phyloP scores from a whole-genome alignment of 1,284 basidiomycete species.

The Leccinum olivaceoglutinosum region DNA sequence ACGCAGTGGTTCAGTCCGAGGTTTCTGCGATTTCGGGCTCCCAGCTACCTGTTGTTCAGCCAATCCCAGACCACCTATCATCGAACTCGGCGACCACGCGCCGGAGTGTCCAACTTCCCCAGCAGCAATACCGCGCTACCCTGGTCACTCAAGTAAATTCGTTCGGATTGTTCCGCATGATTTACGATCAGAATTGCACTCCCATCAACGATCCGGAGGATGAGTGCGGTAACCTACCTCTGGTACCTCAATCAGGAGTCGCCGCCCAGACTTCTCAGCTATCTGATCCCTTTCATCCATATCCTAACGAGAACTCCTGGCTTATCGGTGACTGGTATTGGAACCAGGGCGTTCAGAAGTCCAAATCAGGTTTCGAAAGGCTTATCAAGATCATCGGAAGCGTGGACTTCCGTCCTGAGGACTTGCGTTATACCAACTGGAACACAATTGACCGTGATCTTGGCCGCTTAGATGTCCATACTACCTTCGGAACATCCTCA shows the following conservation, averaged over 20 bases:
- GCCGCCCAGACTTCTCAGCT: not conserved
- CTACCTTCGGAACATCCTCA: not conserved
- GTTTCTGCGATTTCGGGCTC: too few relatives aligned
- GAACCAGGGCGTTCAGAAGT: not conserved
- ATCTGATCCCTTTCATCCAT: not conserved
- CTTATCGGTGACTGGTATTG: not conserved
- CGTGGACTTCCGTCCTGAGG: not conserved
- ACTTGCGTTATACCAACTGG: not conserved
- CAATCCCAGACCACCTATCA: too few relatives aligned
- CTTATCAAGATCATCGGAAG: not conserved
- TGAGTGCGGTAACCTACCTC: not conserved
- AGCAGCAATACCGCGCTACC: not conserved
- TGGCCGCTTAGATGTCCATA: not conserved
- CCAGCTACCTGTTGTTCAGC: too few relatives aligned
- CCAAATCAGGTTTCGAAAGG: not conserved
- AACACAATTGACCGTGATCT: not conserved
- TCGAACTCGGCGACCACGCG: too few relatives aligned
- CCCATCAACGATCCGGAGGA: not conserved
- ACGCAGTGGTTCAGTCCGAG: too few relatives aligned
- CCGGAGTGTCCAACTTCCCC: not conserved
- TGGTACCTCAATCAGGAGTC: not conserved
- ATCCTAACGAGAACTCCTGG: not conserved
- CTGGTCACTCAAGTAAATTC: not conserved
- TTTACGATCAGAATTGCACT: not conserved
- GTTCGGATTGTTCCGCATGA: not conserved